Evolutionary conservation across 768 basidiomycete species (phyloP).

Genomic region (Tulasnella sp.): DNA sequence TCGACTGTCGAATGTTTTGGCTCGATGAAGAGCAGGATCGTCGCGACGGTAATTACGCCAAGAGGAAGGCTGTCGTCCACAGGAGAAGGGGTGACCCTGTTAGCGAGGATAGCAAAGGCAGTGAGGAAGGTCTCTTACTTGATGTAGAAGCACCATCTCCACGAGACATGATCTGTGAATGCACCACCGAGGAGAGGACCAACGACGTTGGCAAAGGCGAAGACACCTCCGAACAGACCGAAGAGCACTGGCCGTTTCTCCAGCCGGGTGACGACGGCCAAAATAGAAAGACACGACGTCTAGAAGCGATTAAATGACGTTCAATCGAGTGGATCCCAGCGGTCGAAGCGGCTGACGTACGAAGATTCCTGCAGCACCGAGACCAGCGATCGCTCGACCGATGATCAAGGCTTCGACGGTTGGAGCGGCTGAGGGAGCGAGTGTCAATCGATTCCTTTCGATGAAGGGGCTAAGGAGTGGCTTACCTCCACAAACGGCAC

Average conservation of each 20-base stretch:
- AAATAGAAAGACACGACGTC: slow-evolving; percentile 37
- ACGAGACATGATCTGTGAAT: slow-evolving; percentile 46
- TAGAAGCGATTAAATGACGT: background rate
- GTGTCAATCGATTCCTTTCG: background rate
- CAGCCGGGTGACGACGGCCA: slow-evolving; percentile 43
- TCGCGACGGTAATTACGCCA: slow-evolving; percentile 44
- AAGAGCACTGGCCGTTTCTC: slow-evolving; percentile 43
- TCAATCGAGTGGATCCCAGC: background rate
- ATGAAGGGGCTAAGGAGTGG: background rate
- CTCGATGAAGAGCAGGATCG: slow-evolving; percentile 44
- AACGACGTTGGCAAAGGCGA: slow-evolving; percentile 41
- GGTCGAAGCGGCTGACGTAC: slow-evolving; percentile 37
- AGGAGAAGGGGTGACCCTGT: background rate
- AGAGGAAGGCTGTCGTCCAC: slow-evolving; percentile 40
- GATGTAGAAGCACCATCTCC: slow-evolving; percentile 48
- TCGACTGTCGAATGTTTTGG: slow-evolving; percentile 40
- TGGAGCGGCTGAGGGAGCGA: slow-evolving; percentile 32
- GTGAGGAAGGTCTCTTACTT: background rate
- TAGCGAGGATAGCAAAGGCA: background rate
- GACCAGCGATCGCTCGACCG: slow-evolving; percentile 53
- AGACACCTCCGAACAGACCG: slow-evolving; percentile 48
- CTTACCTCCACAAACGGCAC: slow-evolving; percentile 48
- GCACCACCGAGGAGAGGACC: slow-evolving; percentile 44
- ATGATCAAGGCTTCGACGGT: slow-evolving; percentile 45
- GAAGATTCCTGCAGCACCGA: slow-evolving; percentile 51